Evolutionary conservation across 768 basidiomycete species (phyloP), one percentile per base, ranked within the genome.

Genomic region (Lactarius psammicola): DNA sequence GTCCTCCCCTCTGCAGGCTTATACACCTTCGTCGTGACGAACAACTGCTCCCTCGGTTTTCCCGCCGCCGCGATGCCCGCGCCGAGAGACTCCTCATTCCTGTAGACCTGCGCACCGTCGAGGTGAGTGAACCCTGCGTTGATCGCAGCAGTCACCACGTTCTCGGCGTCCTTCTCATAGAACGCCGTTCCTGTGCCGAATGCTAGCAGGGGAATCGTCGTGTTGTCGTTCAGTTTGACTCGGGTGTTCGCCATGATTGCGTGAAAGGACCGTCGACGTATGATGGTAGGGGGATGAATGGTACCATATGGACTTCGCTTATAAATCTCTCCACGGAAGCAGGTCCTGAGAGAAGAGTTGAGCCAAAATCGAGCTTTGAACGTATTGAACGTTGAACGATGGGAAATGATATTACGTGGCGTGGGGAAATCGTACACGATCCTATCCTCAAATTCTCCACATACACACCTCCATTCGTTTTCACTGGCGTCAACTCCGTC

Each of bases 1-100:
- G 71, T 76, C 65, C 74, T 62, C n/a, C 77, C 76, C 33, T 70
- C 71, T 2, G 72, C 68, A 7, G 77, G 60, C 28, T 58, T 70
- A 20, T 34, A 58, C 13, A 81, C 73, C 73, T 82, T 81, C 26
- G 80, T 80, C 28, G 79, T 79, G 64, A 85, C 73, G 73, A 74
- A 85, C 6, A 85, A 73, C 59, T 74, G 72, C 1, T 71, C 70
- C 64, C 80, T 77, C 5, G 78, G 68, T 31, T 75, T 73, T n/a
- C 77, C 76, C 6, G 77, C 74, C 0, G 70, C 64, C 3, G 58
- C 70, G 55, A 79, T 75, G 20, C 70, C 79, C 0, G 68, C 74
- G 11, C 79, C 79, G 55, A 79, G 72, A 3, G 74, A 71, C 17
- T 76, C 74, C 64, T 80, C 80, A 63, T 80, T 80, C 5, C 20